A percentile compares a stretch with the other conserved stretches of the same genome.
phyloP scores from a whole-genome alignment of 345 rosid species.

The Murraya koenigii region DNA sequence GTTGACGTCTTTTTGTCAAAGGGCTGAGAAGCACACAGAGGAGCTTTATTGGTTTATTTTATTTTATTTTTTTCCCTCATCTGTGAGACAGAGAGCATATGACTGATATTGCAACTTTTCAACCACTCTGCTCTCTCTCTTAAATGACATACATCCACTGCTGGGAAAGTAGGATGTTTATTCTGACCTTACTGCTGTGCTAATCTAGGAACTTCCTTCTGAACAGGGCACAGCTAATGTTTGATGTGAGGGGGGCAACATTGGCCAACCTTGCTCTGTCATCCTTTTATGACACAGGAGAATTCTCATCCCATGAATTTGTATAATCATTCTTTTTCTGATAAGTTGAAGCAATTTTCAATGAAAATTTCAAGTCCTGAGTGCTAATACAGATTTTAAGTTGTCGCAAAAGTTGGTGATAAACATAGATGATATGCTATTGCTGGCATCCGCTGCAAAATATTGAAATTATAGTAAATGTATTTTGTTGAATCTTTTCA shows the following conservation, averaged over 20 bases:
- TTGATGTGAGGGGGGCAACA: neutral
- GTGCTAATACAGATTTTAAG: neutral
- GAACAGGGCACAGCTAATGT: neutral
- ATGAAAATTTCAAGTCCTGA: neutral
- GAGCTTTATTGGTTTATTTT: neutral
- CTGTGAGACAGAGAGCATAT: neutral
- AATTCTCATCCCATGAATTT: neutral
- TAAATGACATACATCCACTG: neutral
- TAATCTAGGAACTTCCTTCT: neutral
- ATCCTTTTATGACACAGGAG: neutral
- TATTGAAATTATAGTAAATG: neutral
- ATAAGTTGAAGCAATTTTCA: neutral
- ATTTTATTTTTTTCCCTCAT: neutral
- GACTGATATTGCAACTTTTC: neutral
- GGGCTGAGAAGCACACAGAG: neutral
- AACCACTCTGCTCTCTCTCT: neutral
- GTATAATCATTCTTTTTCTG: neutral
- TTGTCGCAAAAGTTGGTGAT: neutral
- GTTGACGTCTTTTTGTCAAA: neutral
- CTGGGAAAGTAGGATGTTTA: neutral
- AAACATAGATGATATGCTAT: neutral
- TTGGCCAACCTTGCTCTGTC: neutral
- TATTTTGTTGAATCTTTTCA: neutral
- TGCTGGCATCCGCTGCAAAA: neutral
- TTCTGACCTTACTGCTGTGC: neutral